These are phyloP conservation scores for Xenoacremonium recifei DNA, from an alignment of 2,329 filamentous ascomycete genomes.

Conservation along the genomic window DNA sequence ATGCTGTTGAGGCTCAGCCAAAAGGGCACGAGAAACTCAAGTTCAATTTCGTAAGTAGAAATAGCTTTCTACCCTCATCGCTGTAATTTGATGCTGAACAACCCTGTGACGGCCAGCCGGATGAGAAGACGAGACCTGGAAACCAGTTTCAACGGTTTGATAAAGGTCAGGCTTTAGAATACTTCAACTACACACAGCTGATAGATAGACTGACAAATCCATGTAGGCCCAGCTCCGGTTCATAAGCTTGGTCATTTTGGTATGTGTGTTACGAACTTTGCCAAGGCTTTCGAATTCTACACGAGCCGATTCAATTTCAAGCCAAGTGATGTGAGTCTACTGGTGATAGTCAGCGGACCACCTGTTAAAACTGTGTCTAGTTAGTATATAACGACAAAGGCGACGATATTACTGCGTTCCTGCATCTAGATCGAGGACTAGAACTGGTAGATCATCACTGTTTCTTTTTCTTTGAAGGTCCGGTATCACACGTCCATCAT, in stretches of 20 bases:
- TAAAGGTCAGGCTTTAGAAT: constrained; percentile 1
- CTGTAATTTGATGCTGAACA: neutral
- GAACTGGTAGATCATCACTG: constrained; percentile 49
- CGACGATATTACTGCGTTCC: constrained; percentile 44
- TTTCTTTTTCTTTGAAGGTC: constrained; percentile 50
- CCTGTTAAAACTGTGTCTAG: neutral
- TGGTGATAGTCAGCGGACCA: neutral
- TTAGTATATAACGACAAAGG: constrained; percentile 1
- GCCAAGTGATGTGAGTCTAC: constrained; percentile 38
- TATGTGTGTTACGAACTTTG: constrained; percentile 51
- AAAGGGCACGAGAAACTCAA: constrained; percentile 38
- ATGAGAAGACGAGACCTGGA: constrained; percentile 39
- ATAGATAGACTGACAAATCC: neutral
- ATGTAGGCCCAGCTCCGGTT: constrained; percentile 43
- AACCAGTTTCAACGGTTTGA: constrained; percentile 50
- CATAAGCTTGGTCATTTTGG: constrained; percentile 58
- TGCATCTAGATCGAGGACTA: constrained; percentile 42
- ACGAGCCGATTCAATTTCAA: constrained; percentile 48
- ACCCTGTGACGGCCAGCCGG: constrained; percentile 21
- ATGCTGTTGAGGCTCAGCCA: constrained; percentile 34
- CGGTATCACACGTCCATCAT: constrained; percentile 60
- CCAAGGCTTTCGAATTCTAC: constrained; percentile 49
- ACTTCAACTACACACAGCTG: neutral
- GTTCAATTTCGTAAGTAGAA: constrained; percentile 42
- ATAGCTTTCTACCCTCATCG: neutral